phyloP scores from a whole-genome alignment of 2,329 filamentous ascomycete genomes.

The Colletotrichum limetticola region DNA sequence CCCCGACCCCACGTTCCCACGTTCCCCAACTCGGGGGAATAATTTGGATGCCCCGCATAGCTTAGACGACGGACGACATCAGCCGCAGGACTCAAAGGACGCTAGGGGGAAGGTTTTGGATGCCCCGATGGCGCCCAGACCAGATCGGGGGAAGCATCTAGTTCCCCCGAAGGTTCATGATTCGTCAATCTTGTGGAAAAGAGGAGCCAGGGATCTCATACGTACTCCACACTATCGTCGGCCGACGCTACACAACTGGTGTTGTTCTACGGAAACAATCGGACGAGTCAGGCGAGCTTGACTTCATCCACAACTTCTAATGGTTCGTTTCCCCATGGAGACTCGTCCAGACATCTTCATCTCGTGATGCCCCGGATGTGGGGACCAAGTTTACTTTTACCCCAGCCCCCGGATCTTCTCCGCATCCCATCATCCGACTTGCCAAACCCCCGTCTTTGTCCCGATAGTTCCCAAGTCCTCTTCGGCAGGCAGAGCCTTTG shows the following conservation, averaged over 20 bases:
- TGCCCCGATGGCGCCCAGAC: constrained; percentile 24
- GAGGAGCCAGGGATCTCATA: neutral
- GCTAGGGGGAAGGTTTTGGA: constrained; percentile 34
- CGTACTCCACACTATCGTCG: constrained; percentile 1
- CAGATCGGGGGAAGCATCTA: constrained; percentile 34
- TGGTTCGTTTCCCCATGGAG: constrained; percentile 20
- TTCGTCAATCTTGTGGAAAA: constrained; percentile 22
- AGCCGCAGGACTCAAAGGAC: constrained; percentile 37
- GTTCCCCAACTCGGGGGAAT: neutral
- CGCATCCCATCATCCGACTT: constrained; percentile 21
- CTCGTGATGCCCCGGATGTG: constrained; percentile 20
- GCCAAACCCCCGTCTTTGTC: neutral
- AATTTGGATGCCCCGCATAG: constrained; percentile 1
- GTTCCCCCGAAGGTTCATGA: constrained; percentile 38
- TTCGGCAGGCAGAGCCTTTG: neutral
- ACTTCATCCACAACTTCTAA: neutral
- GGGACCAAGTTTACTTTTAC: constrained; percentile 12
- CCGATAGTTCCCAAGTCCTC: neutral
- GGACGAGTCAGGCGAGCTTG: constrained; percentile 12
- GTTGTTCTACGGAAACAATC: neutral
- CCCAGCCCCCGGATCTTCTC: constrained; percentile 33
- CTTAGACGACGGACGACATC: neutral
- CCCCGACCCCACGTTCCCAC: constrained; percentile 24
- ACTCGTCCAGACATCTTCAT: neutral
- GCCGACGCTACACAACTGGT: constrained; percentile 18